Percentiles rank a stretch among this genome's conserved stretches.
Conservation (phyloP, 306 rosid species). For the Vicia sativa region DNA sequence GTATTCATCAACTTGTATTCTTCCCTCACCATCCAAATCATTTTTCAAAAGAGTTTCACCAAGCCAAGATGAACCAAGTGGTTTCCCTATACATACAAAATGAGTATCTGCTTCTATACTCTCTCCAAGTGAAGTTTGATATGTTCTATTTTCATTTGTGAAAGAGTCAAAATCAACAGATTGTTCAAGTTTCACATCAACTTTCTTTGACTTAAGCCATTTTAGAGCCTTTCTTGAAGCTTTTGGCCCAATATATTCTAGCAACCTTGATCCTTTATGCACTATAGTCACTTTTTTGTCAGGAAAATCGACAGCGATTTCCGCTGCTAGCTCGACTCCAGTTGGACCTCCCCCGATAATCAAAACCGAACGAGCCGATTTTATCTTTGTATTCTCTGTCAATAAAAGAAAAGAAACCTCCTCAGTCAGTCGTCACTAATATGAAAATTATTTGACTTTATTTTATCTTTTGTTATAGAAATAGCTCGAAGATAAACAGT, state of each 20-base stretch:
- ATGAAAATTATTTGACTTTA: background rate
- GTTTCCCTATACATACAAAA: conserved; percentile 68
- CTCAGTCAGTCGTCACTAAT: background rate
- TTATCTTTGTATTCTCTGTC: conserved; percentile 67
- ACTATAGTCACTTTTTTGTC: conserved; percentile 73
- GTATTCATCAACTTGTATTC: conserved; percentile 66
- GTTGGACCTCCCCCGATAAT: conserved; percentile 93
- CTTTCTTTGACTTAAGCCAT: conserved; percentile 70
- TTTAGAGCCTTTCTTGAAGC: conserved; percentile 65
- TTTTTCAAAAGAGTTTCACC: conserved; percentile 47
- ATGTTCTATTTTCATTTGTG: conserved; percentile 47
- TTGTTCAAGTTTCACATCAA: conserved; percentile 64
- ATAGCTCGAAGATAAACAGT: background rate
- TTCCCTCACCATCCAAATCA: conserved; percentile 57
- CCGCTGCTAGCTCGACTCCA: conserved; percentile 92
- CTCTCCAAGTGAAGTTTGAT: conserved; percentile 65
- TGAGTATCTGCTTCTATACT: conserved; percentile 61
- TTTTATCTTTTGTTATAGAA: background rate
- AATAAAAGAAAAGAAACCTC: background rate
- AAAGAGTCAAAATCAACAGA: conserved; percentile 48
- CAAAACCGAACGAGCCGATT: conserved; percentile 64
- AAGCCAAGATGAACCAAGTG: conserved; percentile 68
- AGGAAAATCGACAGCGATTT: conserved; percentile 74
- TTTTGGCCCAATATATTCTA: conserved; percentile 75
- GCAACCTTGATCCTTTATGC: conserved; percentile 72